These are phyloP conservation scores for Amyloporia xantha DNA, from an alignment of 768 basidiomycete genomes.

Conservation along the genomic window DNA sequence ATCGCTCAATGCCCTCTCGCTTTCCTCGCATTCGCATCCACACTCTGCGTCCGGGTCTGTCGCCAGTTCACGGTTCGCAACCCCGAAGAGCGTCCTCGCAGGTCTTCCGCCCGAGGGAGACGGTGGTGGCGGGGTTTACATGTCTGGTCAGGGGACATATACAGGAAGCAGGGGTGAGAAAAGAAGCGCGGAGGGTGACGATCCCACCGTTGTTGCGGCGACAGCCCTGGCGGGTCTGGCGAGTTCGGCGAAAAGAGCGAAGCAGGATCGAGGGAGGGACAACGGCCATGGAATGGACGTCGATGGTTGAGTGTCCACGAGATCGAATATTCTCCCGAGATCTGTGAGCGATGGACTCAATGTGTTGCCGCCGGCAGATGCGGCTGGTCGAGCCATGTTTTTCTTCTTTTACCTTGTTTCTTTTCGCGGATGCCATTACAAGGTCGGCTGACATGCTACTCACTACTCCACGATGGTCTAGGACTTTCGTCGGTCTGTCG, in stretches of 20 bases:
- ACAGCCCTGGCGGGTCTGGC: constrained; percentile 16
- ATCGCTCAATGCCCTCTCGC: constrained; percentile 19
- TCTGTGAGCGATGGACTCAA: too few species aligned
- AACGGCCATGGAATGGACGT: background rate
- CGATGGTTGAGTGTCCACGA: background rate
- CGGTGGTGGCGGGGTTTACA: constrained; percentile 2
- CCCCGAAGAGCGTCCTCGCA: constrained; percentile 16
- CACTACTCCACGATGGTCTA: too few species aligned
- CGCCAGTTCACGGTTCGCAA: constrained; percentile 16
- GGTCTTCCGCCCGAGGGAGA: constrained; percentile 18
- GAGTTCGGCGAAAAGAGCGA: constrained; percentile 5
- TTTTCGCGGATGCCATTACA: too few species aligned
- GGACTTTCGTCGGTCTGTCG: too few species aligned
- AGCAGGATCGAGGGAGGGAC: background rate
- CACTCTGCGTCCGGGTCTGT: too few species aligned
- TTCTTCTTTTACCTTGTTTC: too few species aligned
- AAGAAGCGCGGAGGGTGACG: constrained; percentile 12
- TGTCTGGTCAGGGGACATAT: background rate
- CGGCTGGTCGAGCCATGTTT: too few species aligned
- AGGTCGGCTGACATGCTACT: too few species aligned
- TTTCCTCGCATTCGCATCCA: constrained; percentile 9
- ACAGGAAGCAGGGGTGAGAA: constrained; percentile 9
- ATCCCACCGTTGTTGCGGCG: constrained; percentile 14
- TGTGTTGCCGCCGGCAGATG: too few species aligned
- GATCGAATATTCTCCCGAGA: too few species aligned